Evolutionary conservation across 1,284 basidiomycete genomes (phyloP).

Genomic region (Rhodotorula glutinis): DNA sequence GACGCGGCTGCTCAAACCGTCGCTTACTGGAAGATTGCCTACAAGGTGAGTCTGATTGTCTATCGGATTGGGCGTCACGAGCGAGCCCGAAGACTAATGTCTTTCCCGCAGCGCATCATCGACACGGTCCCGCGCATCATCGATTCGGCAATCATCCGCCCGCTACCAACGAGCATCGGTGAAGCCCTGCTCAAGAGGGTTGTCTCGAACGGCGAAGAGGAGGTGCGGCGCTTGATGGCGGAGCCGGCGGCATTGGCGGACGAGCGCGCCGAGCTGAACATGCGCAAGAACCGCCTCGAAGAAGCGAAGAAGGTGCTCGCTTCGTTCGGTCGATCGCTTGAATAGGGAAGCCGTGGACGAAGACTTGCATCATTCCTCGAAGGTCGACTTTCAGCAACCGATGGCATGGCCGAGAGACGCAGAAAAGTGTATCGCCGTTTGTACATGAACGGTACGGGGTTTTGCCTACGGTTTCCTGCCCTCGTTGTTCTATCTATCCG

Average conservation of each 20-base stretch:
- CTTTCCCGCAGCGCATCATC: conserved; percentile 57
- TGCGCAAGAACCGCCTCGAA: conserved; percentile 2
- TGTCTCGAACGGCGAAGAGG: conserved; percentile 35
- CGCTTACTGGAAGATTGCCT: conserved; percentile 59
- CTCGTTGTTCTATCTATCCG: too few species aligned
- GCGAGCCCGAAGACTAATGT: too few species aligned
- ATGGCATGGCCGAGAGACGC: too few species aligned
- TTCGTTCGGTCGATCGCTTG: conserved; percentile 1
- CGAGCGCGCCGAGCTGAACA: conserved; percentile 13
- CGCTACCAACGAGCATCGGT: conserved; percentile 41
- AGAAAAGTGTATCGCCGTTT: too few species aligned
- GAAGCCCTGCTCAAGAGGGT: conserved; percentile 50
- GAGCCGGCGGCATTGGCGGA: conserved; percentile 8
- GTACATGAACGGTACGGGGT: too few species aligned
- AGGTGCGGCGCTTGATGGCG: not conserved
- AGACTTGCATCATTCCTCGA: too few species aligned
- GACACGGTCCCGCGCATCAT: conserved; percentile 64
- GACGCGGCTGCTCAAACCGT: conserved; percentile 66
- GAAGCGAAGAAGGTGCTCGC: conserved; percentile 10
- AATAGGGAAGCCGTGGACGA: too few species aligned
- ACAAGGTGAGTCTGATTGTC: conserved; percentile 6
- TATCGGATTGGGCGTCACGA: too few species aligned
- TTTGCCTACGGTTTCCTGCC: too few species aligned
- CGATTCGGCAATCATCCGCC: conserved; percentile 60
- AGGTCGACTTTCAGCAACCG: too few species aligned